phyloP scores from a whole-genome alignment of 2,329 filamentous ascomycete species.

The Scleromitrula shiraiana region DNA sequence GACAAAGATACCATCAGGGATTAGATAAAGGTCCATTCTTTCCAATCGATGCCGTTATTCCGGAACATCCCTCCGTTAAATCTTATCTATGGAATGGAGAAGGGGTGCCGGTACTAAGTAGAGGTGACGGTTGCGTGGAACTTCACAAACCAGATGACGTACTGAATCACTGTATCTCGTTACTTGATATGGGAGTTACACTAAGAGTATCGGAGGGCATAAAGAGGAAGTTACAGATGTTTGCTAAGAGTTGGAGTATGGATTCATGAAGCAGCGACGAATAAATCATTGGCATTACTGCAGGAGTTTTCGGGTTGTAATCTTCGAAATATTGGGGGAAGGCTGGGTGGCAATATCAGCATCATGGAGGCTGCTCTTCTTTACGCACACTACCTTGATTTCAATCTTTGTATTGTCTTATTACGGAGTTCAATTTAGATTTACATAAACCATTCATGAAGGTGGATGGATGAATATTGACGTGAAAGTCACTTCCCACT shows the following conservation, averaged over 20 bases:
- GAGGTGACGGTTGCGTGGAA: conserved; percentile 37
- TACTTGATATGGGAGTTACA: conserved; percentile 44
- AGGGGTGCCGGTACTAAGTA: conserved; percentile 42
- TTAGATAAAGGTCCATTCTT: conserved; percentile 34
- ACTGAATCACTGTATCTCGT: conserved; percentile 42
- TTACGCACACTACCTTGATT: background rate
- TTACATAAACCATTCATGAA: background rate
- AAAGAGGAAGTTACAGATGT: conserved; percentile 42
- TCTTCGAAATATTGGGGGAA: background rate
- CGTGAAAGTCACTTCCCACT: no score
- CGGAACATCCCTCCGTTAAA: conserved; percentile 42
- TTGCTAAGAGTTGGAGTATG: conserved; percentile 28
- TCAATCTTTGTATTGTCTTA: background rate
- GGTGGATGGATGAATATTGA: no score
- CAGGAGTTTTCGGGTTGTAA: background rate
- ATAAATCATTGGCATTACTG: conserved; percentile 35
- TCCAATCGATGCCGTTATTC: conserved; percentile 41
- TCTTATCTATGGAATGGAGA: conserved; percentile 45
- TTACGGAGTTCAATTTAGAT: background rate
- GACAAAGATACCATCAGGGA: conserved; percentile 32
- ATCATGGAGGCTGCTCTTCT: background rate
- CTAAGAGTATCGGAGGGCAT: conserved; percentile 48
- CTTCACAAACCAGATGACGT: conserved; percentile 41
- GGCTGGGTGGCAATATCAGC: background rate
- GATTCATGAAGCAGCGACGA: conserved; percentile 14